A percentile compares a stretch with the other conserved stretches of the same genome.
Conservation (phyloP, 2,329 filamentous ascomycete genomes). For the Aspergillus sp. region DNA sequence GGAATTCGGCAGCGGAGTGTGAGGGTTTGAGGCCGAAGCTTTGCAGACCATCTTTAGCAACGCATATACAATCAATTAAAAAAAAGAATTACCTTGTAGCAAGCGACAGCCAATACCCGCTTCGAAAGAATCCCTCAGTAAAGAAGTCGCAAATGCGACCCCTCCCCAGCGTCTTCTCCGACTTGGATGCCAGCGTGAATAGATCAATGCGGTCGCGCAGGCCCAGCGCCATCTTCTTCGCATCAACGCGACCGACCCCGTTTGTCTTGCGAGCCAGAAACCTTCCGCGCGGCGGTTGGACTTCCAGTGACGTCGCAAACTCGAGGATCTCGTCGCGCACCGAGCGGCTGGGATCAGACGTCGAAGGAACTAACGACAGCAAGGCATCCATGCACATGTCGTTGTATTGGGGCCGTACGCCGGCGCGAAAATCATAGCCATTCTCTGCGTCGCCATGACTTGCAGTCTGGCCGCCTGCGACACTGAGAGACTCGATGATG, state of each 20-base stretch:
- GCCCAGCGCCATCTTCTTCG: conserved; percentile 10
- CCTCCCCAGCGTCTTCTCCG: conserved; percentile 18
- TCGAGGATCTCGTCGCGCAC: conserved; percentile 20
- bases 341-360: conserved; percentile 10
- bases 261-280: conserved; percentile 13
- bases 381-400: conserved; percentile 35
- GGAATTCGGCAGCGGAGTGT: conserved; percentile 31
- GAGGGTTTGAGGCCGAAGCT: conserved; percentile 30
- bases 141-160: conserved; percentile 19
- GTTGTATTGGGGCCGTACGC: conserved; percentile 34
- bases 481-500: conserved; percentile 32
- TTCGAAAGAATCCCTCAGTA: conserved; percentile 22
- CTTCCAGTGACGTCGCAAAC: conserved; percentile 1
- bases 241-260: conserved; percentile 6
- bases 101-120: conserved; percentile 27
- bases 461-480: conserved; percentile 32
- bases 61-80: not conserved
- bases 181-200: conserved; percentile 16
- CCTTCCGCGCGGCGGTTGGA: conserved; percentile 8
- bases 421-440: conserved; percentile 39
- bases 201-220: conserved; percentile 21
- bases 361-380: conserved; percentile 33
- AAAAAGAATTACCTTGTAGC: conserved; percentile 21
- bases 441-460: conserved; percentile 29
- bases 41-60: not conserved